phyloP scores from a whole-genome alignment of 73 alveolate species.

The Tetrahymena malaccensis region DNA sequence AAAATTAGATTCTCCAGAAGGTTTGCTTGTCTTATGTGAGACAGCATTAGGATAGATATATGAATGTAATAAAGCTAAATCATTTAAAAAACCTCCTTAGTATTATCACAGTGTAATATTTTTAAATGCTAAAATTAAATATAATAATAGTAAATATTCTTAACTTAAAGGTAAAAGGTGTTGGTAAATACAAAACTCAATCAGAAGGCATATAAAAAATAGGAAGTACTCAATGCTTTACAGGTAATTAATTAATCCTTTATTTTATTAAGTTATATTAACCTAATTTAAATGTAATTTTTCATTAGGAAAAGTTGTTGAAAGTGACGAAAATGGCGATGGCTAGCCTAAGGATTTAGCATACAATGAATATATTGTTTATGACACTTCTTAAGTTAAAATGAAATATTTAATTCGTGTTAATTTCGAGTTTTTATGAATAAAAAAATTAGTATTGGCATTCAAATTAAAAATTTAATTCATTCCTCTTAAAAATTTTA shows the following conservation, averaged over 20 bases:
- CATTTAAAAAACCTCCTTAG: constrained; percentile 52
- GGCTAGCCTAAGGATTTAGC: constrained; percentile 41
- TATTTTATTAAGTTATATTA: too few species aligned
- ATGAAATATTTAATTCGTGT: constrained; percentile 10
- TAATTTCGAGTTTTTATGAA: constrained; percentile 17
- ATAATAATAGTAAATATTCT: not conserved
- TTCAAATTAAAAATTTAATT: too few species aligned
- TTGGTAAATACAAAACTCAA: not conserved
- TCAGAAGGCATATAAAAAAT: not conserved
- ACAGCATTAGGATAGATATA: constrained; percentile 86
- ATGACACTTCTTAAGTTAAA: constrained; percentile 61
- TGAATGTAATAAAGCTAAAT: constrained; percentile 50
- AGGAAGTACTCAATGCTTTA: not conserved
- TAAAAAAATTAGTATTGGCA: not conserved
- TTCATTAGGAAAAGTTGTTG: constrained; percentile 25
- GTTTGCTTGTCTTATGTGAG: constrained; percentile 78
- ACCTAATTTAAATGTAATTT: not conserved
- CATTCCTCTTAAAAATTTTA: too few species aligned
- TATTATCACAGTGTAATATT: constrained; percentile 66
- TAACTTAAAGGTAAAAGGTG: constrained; percentile 50
- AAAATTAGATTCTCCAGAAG: constrained; percentile 55
- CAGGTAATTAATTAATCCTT: not conserved
- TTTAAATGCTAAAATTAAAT: not conserved
- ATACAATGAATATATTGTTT: constrained; percentile 78
- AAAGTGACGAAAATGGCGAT: constrained; percentile 42